Evolutionary conservation across 2,329 filamentous ascomycete genomes (phyloP), one percentile per base, ranked within the genome.

Genomic region (Colletotrichum spaethianum): DNA sequence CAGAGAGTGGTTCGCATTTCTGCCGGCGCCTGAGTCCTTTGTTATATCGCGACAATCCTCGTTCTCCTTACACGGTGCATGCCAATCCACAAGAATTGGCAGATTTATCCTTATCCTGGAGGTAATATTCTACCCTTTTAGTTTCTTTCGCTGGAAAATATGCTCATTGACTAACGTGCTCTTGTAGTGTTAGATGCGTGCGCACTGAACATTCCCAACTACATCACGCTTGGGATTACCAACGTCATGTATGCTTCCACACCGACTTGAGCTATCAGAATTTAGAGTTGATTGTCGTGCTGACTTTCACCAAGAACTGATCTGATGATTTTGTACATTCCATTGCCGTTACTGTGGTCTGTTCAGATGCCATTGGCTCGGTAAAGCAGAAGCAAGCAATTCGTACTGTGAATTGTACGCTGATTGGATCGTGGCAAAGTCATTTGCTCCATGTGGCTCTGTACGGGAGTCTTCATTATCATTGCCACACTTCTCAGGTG

Each of bases 381-480:
- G n/a, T n/a, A n/a, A n/a, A n/a, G n/a, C n/a, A n/a, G n/a, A n/a
- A n/a, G n/a, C n/a, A n/a, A n/a, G n/a, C n/a, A n/a, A n/a, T n/a
- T n/a, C n/a, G n/a, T n/a, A n/a, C n/a, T n/a, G n/a, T n/a, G n/a
- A n/a, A n/a, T n/a, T 67, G 23, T 8, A 42, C 18, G 8, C 52
- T 67, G n/a, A 73, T 18, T 4, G 2, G 7, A 14, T 3, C 38
- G 7, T 52, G 76, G 77, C 36, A 79, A 79, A 75, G 28, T 79
- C 4, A 53, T 77, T 7, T 76, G 77, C 2, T 75, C 76, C 1
- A 67, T 79, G 0, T 76, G 78, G 7, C 73, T 78, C 7, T 79
- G 74, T 0, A 79, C 75, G 0, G 76, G 77, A 1, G 63, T 75
- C 9, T 79, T 79, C 59, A 77, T 79, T 1, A 79, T 79, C 2